phyloP scores from a whole-genome alignment of 176 grass and related monocot genomes.

The Avena insularis region DNA sequence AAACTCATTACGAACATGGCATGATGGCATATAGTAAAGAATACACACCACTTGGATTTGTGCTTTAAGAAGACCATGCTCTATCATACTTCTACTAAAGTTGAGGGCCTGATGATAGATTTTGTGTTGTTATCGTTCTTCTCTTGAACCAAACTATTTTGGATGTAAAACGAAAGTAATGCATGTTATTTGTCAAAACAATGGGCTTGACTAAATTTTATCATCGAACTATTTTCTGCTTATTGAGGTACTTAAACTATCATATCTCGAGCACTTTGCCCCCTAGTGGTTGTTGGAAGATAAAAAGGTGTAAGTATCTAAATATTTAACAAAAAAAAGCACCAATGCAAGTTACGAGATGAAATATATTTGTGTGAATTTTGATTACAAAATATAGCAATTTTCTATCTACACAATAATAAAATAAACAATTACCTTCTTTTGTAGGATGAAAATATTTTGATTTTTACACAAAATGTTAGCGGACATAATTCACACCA shows the following conservation, averaged over 20 bases:
- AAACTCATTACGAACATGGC: too few relatives aligned
- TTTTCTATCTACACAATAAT: neutral
- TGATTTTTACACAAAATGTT: neutral
- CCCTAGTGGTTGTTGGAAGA: neutral
- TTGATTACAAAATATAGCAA: neutral
- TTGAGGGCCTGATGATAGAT: neutral
- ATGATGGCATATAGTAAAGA: too few relatives aligned
- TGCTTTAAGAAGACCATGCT: neutral
- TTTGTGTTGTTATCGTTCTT: neutral
- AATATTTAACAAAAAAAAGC: neutral
- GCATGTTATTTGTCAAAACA: neutral
- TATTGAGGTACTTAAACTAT: neutral
- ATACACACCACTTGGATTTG: too few relatives aligned
- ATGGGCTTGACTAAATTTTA: neutral
- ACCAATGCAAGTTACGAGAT: neutral
- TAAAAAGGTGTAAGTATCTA: neutral
- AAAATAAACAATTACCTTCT: neutral
- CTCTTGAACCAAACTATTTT: neutral
- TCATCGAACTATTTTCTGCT: neutral
- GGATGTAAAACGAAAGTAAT: neutral
- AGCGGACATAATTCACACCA: neutral
- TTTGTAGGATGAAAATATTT: neutral
- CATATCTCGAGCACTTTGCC: neutral
- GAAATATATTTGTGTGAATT: neutral
- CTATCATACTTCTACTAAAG: neutral